Evolutionary conservation across 2,329 filamentous ascomycete species (phyloP).

Genomic region (Ceratocystis diversiconidia): DNA sequence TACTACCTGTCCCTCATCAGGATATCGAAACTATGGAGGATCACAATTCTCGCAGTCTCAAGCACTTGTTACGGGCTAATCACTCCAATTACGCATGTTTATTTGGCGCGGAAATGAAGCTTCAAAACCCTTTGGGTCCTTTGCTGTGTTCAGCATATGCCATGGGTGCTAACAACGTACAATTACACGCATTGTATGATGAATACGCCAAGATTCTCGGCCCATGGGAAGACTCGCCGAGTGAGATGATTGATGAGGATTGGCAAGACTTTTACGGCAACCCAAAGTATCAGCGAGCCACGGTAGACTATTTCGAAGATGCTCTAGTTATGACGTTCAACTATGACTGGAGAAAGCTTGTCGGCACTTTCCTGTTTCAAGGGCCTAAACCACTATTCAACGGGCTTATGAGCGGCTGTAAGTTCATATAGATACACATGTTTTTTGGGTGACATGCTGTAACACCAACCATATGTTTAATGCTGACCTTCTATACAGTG

Average conservation of each 20-base stretch:
- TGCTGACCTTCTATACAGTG: slow-evolving; percentile 35
- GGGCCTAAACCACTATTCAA: slow-evolving; percentile 68
- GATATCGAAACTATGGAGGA: slow-evolving; percentile 63
- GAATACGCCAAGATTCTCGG: slow-evolving; percentile 56
- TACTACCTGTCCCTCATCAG: slow-evolving; percentile 59
- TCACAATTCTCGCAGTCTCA: slow-evolving; percentile 67
- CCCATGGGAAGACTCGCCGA: slow-evolving; percentile 69
- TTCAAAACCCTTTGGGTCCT: slow-evolving; percentile 74
- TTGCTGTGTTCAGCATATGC: slow-evolving; percentile 75
- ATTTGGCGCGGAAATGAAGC: slow-evolving; percentile 52
- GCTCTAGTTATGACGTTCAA: slow-evolving; percentile 55
- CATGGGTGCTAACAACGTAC: slow-evolving; percentile 57
- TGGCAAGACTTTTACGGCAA: slow-evolving; percentile 78
- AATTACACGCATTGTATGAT: slow-evolving; percentile 73
- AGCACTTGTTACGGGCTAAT: slow-evolving; percentile 81
- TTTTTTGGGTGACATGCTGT: neutral
- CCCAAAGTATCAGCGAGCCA: slow-evolving; percentile 72
- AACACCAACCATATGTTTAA: neutral
- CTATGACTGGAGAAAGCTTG: slow-evolving; percentile 73
- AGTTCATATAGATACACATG: slow-evolving; percentile 24
- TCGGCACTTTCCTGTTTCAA: slow-evolving; percentile 61
- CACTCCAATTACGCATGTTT: slow-evolving; percentile 80
- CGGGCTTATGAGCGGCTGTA: slow-evolving; percentile 64
- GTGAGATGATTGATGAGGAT: slow-evolving; percentile 68
- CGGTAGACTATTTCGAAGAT: slow-evolving; percentile 91